Percentiles rank a stretch among this genome's conserved stretches.
Conservation (phyloP, 768 basidiomycete species). For the Suillus weaverae region DNA sequence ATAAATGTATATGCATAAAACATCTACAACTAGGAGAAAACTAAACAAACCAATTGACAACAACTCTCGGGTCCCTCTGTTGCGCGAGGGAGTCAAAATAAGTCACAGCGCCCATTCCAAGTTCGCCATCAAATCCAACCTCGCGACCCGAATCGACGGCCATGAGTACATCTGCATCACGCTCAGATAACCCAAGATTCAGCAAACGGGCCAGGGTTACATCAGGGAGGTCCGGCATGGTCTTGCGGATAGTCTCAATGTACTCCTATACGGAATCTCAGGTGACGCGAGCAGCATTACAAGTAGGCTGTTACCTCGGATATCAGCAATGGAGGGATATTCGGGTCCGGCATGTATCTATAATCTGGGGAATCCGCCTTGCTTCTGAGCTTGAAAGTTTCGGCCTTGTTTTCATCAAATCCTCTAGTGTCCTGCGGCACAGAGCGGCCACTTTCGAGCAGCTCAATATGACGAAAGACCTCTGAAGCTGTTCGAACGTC, state of each 20-base stretch:
- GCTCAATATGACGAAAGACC: slow-evolving; percentile 71
- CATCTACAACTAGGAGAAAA: background rate
- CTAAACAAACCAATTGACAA: slow-evolving; percentile 76
- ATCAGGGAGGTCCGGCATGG: slow-evolving; percentile 78
- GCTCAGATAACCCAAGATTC: slow-evolving; percentile 50
- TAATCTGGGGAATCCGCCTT: slow-evolving; percentile 98
- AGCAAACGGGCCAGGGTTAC: slow-evolving; percentile 59
- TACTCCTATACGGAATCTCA: slow-evolving; percentile 49
- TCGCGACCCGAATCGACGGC: slow-evolving; percentile 66
- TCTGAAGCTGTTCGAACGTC: slow-evolving; percentile 64
- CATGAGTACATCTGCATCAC: slow-evolving; percentile 77
- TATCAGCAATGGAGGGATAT: slow-evolving; percentile 73
- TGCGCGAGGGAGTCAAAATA: slow-evolving; percentile 77
- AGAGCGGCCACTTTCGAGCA: slow-evolving; percentile 41
- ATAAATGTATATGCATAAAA: background rate
- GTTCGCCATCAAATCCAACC: slow-evolving; percentile 60
- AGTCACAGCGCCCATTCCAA: slow-evolving; percentile 53
- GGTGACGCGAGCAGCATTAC: slow-evolving; percentile 3
- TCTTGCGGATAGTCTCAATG: slow-evolving; percentile 48
- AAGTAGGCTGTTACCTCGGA: slow-evolving; percentile 41
- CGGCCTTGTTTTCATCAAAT: slow-evolving; percentile 77
- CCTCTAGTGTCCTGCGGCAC: slow-evolving; percentile 89
- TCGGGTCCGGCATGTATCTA: slow-evolving; percentile 97
- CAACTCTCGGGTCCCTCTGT: slow-evolving; percentile 63
- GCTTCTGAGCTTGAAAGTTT: slow-evolving; percentile 79